Percentiles rank a stretch among this genome's conserved stretches.
phyloP scores from a whole-genome alignment of 371 early-diverging fungal species.

The Dentiscutata heterogama region DNA sequence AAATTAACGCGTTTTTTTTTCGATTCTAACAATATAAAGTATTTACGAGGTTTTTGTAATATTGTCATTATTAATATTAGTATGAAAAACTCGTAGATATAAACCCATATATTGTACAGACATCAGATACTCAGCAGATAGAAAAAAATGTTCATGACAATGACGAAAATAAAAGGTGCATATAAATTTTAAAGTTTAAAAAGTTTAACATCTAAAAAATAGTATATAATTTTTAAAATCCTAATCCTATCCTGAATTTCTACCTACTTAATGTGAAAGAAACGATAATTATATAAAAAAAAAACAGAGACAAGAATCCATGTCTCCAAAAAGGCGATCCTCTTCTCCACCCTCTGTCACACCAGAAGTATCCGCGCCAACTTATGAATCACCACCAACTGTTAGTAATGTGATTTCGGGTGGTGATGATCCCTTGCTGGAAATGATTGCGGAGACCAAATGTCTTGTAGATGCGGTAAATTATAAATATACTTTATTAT shows the following conservation, averaged over 20 bases:
- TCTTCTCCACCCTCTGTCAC: not conserved
- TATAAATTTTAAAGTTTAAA: not conserved
- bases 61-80: not conserved
- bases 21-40: not conserved
- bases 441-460: slow-evolving; percentile 17
- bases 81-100: not conserved
- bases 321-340: not conserved
- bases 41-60: not conserved
- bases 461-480: not conserved
- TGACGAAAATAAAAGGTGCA: not conserved
- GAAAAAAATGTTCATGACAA: not conserved
- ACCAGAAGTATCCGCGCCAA: no score
- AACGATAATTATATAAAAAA: no score
- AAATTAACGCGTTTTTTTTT: not conserved
- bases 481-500: not conserved
- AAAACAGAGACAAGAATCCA: not conserved
- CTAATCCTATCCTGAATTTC: no score
- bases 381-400: not conserved
- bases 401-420: not conserved
- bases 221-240: not conserved
- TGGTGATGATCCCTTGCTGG: not conserved
- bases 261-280: no score
- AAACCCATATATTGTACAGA: not conserved
- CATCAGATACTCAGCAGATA: not conserved
- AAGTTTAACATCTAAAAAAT: not conserved